A percentile compares a stretch with the other conserved stretches of the same genome.
Evolutionary conservation across 805 yeast genomes (phyloP).

Genomic region (Cyberlindnera mississippiensis): DNA sequence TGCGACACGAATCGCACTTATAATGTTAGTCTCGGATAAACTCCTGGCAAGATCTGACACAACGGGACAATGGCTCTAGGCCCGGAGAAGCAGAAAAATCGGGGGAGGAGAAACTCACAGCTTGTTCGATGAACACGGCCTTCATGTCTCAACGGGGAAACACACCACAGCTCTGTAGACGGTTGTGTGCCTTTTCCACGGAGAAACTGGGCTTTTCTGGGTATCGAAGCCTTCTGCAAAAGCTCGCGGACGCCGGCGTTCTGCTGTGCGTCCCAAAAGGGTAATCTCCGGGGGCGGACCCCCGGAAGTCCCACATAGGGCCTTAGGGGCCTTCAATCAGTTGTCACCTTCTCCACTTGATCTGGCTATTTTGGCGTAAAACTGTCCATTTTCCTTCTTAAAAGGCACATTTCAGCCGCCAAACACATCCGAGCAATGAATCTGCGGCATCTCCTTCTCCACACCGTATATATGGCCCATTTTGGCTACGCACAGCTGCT

Average conservation of each 20-base stretch:
- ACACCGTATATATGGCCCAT: not conserved
- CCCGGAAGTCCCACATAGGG: not conserved
- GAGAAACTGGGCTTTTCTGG: too few species aligned
- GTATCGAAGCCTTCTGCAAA: too few species aligned
- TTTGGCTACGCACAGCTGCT: not conserved
- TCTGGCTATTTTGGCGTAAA: too few species aligned
- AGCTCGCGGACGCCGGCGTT: not conserved
- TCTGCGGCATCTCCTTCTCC: not conserved
- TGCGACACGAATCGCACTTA: constrained; percentile 77
- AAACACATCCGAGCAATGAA: too few species aligned
- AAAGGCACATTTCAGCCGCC: too few species aligned
- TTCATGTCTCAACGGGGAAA: too few species aligned
- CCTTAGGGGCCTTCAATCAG: too few species aligned
- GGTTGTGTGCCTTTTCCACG: too few species aligned
- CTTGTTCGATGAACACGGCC: constrained; percentile 29
- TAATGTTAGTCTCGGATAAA: constrained; percentile 4
- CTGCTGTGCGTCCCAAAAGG: not conserved
- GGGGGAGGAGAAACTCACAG: constrained; percentile 19
- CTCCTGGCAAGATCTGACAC: not conserved
- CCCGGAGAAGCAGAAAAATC: not conserved
- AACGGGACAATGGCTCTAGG: not conserved
- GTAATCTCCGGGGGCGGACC: not conserved
- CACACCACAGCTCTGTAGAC: too few species aligned
- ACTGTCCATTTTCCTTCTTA: too few species aligned
- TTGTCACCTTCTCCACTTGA: too few species aligned